A percentile compares a stretch with the other conserved stretches of the same genome.
Conservation (phyloP, 1,284 basidiomycete species). For the Porogramme epimiltina region DNA sequence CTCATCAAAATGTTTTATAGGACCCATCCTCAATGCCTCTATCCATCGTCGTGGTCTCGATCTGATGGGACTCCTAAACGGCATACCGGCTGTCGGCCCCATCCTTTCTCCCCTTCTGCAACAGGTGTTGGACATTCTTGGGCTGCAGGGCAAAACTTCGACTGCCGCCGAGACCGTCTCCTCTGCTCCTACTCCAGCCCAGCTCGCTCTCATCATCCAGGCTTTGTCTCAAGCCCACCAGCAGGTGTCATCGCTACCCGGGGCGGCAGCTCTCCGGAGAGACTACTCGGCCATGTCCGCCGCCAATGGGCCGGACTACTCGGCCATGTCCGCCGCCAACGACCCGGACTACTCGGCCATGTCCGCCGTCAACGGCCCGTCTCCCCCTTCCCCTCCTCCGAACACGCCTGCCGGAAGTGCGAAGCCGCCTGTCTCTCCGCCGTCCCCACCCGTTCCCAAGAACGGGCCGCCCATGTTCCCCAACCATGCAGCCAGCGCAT, state of each 20-base stretch:
- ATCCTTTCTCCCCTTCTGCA: background rate
- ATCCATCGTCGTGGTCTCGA: background rate
- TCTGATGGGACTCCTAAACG: background rate
- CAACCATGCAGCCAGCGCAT: too few relatives aligned
- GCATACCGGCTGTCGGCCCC: slow-evolving; percentile 2
- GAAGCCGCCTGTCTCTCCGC: too few relatives aligned
- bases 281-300: too few relatives aligned
- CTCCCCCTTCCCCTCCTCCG: background rate
- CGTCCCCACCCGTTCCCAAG: slow-evolving; percentile 1
- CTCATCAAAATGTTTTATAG: too few relatives aligned
- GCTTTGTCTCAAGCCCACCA: background rate
- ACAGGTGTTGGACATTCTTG: background rate
- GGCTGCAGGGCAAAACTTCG: background rate
- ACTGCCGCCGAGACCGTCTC: background rate
- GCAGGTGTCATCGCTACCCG: background rate
- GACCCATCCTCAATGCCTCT: too few relatives aligned
- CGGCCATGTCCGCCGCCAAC: too few relatives aligned
- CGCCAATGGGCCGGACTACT: too few relatives aligned
- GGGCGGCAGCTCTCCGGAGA: too few relatives aligned
- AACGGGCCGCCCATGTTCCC: slow-evolving; percentile 15
- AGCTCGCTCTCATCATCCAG: background rate
- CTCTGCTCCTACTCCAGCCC: background rate
- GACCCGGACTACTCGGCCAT: too few relatives aligned
- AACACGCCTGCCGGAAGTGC: too few relatives aligned
- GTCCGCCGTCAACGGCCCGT: background rate